Conservation (phyloP, 2,329 filamentous ascomycete species). For the Ascochyta koolunga region DNA sequence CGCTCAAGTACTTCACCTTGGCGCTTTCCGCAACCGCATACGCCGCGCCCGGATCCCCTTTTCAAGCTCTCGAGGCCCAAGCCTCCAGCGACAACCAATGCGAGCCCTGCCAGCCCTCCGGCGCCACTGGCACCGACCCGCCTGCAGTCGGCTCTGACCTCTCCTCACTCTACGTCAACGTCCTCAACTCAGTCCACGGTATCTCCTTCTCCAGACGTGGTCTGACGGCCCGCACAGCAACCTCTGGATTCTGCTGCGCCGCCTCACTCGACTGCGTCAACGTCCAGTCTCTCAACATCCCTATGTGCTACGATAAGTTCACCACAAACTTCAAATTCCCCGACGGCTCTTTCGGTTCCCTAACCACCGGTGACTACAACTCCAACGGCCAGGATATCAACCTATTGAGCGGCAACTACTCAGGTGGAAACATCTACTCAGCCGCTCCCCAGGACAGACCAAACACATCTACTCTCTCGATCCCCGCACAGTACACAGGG, state of each 20-base stretch:
- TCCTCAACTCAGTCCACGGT: constrained; percentile 44
- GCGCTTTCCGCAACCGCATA: constrained; percentile 30
- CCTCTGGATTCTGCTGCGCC: constrained; percentile 42
- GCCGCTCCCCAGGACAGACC: constrained; percentile 47
- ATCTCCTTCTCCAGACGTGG: constrained; percentile 40
- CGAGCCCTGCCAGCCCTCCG: constrained; percentile 45
- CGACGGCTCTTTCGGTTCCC: constrained; percentile 55
- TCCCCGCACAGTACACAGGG: constrained; percentile 55
- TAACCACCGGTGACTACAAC: constrained; percentile 54
- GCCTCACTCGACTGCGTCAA: constrained; percentile 51
- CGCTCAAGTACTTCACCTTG: constrained; percentile 31
- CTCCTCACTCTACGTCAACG: constrained; percentile 43
- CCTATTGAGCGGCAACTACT: constrained; percentile 54
- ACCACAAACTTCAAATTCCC: constrained; percentile 58
- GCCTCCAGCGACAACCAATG: constrained; percentile 38
- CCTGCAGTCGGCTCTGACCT: constrained; percentile 44
- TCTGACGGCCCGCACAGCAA: constrained; percentile 22
- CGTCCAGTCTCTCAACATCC: constrained; percentile 49
- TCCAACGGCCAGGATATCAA: constrained; percentile 50
- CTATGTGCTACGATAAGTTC: constrained; percentile 61
- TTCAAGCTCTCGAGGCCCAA: constrained; percentile 26
- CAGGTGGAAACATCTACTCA: constrained; percentile 55
- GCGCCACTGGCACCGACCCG: constrained; percentile 38
- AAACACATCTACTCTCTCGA: constrained; percentile 52
- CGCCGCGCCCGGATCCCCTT: constrained; percentile 24